Conservation (phyloP, 2,329 filamentous ascomycete species). For the Clonostachys solani region DNA sequence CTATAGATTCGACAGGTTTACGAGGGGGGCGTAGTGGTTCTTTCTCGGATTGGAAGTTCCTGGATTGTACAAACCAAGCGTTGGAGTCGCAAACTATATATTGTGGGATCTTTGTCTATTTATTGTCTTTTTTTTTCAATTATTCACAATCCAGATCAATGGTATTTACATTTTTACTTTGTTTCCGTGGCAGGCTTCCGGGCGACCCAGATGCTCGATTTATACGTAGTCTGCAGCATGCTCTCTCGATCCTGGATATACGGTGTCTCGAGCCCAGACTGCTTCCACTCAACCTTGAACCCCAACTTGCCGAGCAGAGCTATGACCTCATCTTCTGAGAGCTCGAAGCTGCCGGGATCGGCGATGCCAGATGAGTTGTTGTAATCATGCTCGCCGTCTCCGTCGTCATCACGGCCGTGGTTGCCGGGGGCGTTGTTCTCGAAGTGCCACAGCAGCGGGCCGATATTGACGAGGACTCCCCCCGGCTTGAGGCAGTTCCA, state of each 20-base stretch:
- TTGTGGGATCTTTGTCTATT: neutral
- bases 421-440: slow-evolving; percentile 66
- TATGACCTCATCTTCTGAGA: slow-evolving; percentile 85
- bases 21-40: too few species aligned
- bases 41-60: too few species aligned
- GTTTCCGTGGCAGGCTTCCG: slow-evolving; percentile 50
- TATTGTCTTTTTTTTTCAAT: neutral
- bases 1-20: slow-evolving; percentile 19
- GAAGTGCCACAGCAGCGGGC: slow-evolving; percentile 93
- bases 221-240: slow-evolving; percentile 82
- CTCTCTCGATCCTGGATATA: slow-evolving; percentile 85
- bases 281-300: slow-evolving; percentile 65
- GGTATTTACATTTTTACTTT: neutral
- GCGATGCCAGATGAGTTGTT: slow-evolving; percentile 65
- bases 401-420: slow-evolving; percentile 46
- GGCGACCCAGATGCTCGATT: slow-evolving; percentile 80
- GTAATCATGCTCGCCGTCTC: slow-evolving; percentile 43
- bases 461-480: slow-evolving; percentile 84
- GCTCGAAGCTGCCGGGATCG: slow-evolving; percentile 85
- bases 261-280: slow-evolving; percentile 61
- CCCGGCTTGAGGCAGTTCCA: slow-evolving; percentile 69
- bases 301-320: slow-evolving; percentile 69
- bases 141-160: too few species aligned
- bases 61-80: too few species aligned
- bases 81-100: too few species aligned